A percentile compares a stretch with the other conserved stretches of the same genome.
Evolutionary conservation across 345 rosid genomes (phyloP).

Genomic region (Salix viminalis): DNA sequence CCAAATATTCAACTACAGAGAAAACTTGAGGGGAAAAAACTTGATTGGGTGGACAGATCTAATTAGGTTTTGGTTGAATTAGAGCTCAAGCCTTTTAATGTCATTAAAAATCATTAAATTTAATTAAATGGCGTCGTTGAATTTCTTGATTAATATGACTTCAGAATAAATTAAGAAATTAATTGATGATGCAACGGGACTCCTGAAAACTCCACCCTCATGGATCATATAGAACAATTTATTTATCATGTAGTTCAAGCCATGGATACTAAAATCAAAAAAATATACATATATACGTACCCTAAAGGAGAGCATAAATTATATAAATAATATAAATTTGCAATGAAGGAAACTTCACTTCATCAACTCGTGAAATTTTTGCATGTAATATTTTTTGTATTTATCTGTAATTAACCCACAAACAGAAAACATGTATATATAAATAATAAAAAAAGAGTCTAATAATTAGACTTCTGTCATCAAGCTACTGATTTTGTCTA

Average conservation of each 20-base stretch:
- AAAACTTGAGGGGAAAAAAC: too few species aligned
- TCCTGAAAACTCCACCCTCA: neutral
- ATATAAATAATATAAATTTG: too few species aligned
- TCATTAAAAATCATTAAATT: neutral
- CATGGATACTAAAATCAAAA: neutral
- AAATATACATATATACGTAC: too few species aligned
- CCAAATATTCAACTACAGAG: too few species aligned
- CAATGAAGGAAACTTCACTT: neutral
- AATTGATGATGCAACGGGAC: neutral
- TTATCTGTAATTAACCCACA: neutral
- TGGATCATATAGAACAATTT: neutral
- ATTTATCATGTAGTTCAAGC: neutral
- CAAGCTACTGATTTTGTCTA: constrained; percentile 2
- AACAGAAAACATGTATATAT: neutral
- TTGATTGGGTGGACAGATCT: neutral
- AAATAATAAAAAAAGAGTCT: neutral
- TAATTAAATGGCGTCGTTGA: constrained; percentile 3
- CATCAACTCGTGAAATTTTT: neutral
- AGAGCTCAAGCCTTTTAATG: neutral
- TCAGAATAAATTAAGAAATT: neutral
- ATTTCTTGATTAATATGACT: neutral
- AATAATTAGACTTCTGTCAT: constrained; percentile 2
- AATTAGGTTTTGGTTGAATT: neutral
- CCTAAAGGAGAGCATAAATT: too few species aligned
- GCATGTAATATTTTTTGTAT: neutral